Evolutionary conservation across 345 rosid species (phyloP), one percentile per base, ranked within the genome.

Genomic region (Eucalyptus marginata): DNA sequence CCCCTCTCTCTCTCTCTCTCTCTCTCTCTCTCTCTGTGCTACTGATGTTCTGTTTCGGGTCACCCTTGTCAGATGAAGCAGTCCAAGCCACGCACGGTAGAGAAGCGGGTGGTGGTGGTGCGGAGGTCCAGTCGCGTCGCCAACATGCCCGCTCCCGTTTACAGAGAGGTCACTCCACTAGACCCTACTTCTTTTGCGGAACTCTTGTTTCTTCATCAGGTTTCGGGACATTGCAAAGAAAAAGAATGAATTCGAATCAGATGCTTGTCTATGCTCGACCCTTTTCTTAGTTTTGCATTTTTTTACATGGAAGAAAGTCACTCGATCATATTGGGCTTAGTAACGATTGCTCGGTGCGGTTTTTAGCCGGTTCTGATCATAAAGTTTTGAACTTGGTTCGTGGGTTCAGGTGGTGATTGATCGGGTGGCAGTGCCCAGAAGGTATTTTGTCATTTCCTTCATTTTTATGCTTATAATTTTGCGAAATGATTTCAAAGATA

Each of bases 111-210:
- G 89, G 94, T 93, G 71, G 88, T 92, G 33, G 95, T 96, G 52
- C 91, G 99, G 88, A 90, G 98, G 92, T 97, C 99, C 3, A 89
- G 91, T 87, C 98, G 97, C 31, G 89, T 95, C 44, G 94, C 95
- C 7, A 92, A 90, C 87, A 88, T 89, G 89, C 91, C 95, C 5
- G 62, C 93, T 49, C 96, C 95, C 62, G 92, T 91, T 93, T 96
- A 96, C 88, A 93, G 89, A 89, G 98, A 95, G 88, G 98, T 94
- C 84, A 88, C 93, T 81, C 80, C 56, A 76, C 24, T 40, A 5
- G 84, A 76, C 29, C 44, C 84, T 76, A 2, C 84, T 40, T 40
- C 84, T 3, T 76, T 76, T 40, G 62, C 24, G 86, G 46, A 71
- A 13, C 59, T 50, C 49, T 47, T 68, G 40, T 86, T 86, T 86